These are phyloP conservation scores for Lepiota brunneoincarnata DNA, from an alignment of 768 basidiomycete species.

Conservation along the genomic window DNA sequence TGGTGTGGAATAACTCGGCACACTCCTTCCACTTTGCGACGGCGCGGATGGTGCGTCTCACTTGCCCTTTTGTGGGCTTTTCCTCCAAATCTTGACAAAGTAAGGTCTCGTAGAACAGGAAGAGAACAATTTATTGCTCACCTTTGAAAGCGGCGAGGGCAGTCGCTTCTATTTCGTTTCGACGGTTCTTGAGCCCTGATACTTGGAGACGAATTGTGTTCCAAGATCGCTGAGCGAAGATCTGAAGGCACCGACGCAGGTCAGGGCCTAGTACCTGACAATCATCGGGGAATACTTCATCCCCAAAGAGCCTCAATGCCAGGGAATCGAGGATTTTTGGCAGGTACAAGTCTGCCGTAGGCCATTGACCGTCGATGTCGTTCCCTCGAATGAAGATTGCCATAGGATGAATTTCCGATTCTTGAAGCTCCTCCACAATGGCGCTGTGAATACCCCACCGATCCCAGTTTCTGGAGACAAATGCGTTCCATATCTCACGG, in stretches of 20 bases:
- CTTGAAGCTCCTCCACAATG: not conserved
- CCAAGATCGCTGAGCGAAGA: not conserved
- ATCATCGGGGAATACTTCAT: not conserved
- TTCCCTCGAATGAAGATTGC: not conserved
- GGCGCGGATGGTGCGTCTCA: not conserved
- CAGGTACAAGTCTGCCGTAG: not conserved
- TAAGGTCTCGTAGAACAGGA: too few species aligned
- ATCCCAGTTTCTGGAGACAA: not conserved
- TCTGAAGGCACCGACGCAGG: not conserved
- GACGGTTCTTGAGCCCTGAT: not conserved
- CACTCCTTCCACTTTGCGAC: conserved; percentile 6
- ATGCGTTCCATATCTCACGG: not conserved
- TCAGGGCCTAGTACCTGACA: not conserved
- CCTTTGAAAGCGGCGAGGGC: not conserved
- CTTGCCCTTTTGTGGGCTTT: not conserved
- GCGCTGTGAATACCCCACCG: not conserved
- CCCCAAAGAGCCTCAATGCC: not conserved
- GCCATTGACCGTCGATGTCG: not conserved
- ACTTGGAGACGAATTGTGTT: not conserved
- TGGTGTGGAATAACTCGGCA: not conserved
- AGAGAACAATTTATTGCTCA: not conserved
- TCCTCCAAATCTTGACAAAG: too few species aligned
- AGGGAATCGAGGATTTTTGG: not conserved
- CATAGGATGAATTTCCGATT: not conserved
- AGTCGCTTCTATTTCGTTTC: not conserved